These are phyloP conservation scores for Ganoderma lingzhi DNA, from an alignment of 1,284 basidiomycete genomes.

Conservation along the genomic window DNA sequence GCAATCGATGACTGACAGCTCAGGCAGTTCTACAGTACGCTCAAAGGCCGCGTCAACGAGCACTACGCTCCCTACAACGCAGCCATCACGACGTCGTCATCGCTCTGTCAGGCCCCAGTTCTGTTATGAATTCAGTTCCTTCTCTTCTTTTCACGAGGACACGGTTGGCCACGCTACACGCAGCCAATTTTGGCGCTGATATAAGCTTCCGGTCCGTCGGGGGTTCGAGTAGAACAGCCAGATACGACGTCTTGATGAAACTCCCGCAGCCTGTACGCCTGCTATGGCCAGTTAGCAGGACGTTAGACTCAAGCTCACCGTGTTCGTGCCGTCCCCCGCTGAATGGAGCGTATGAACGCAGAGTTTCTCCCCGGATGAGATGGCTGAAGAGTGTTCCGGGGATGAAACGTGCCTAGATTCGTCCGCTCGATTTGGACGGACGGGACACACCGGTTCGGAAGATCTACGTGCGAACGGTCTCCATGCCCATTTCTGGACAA, in stretches of 20 bases:
- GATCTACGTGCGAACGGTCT: slow-evolving; percentile 35
- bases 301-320: not conserved
- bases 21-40: not conserved
- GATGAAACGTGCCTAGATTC: slow-evolving; percentile 21
- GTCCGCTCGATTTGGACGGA: slow-evolving; percentile 15
- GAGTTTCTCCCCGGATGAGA: not conserved
- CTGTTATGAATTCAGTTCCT: slow-evolving; percentile 3
- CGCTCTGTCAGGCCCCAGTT: slow-evolving; percentile 12
- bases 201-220: slow-evolving; percentile 18
- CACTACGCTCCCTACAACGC: not conserved
- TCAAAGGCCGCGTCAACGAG: not conserved
- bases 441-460: slow-evolving; percentile 19
- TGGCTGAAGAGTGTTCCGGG: not conserved
- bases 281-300: not conserved
- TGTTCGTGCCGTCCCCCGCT: not conserved
- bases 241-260: not conserved
- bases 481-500: slow-evolving; percentile 30
- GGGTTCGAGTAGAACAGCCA: slow-evolving; percentile 12
- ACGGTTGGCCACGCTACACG: slow-evolving; percentile 7
- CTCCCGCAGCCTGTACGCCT: not conserved
- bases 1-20: slow-evolving; percentile 21
- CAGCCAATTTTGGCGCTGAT: slow-evolving; percentile 15
- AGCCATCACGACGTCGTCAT: slow-evolving; percentile 29
- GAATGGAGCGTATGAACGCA: not conserved
- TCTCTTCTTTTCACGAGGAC: slow-evolving; percentile 17